These are phyloP conservation scores for Plantago coronopus DNA, from an alignment of 305 asterid genomes.

Conservation along the genomic window DNA sequence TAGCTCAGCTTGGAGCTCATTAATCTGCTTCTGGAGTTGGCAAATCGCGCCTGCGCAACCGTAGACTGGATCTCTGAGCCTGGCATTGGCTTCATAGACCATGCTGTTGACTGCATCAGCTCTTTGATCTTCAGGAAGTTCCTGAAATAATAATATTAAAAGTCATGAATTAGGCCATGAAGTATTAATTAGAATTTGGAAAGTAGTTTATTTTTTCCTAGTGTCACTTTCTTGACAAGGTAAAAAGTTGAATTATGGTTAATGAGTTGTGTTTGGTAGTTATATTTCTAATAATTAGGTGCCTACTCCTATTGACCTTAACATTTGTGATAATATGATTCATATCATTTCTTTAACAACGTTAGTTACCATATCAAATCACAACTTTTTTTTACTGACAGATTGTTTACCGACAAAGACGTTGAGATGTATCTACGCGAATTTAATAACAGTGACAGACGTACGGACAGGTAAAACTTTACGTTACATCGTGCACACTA, in stretches of 20 bases:
- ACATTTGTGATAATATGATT: background rate
- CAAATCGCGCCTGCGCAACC: conserved; percentile 59
- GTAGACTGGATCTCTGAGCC: conserved; percentile 58
- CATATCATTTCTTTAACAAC: background rate
- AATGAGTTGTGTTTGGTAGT: conserved; percentile 10
- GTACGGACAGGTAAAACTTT: too few species aligned
- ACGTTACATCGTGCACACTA: too few species aligned
- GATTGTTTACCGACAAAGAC: too few species aligned
- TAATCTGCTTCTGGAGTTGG: conserved; percentile 46
- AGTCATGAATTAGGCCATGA: background rate
- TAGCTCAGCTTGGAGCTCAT: conserved; percentile 48
- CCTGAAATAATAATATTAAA: conserved; percentile 10
- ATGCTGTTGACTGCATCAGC: conserved; percentile 61
- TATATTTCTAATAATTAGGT: conserved; percentile 6
- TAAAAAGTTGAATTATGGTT: conserved; percentile 10
- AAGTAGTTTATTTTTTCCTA: background rate
- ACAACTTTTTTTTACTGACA: background rate
- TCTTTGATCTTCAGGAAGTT: conserved; percentile 42
- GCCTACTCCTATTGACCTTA: conserved; percentile 15
- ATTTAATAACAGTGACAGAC: too few species aligned
- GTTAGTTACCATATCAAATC: background rate
- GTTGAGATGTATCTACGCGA: too few species aligned
- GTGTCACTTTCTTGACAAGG: conserved; percentile 11
- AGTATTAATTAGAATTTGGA: background rate
- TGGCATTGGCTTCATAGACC: conserved; percentile 67